Evolutionary conservation across 1,284 basidiomycete species (phyloP).

Genomic region (Irpex lacteus): DNA sequence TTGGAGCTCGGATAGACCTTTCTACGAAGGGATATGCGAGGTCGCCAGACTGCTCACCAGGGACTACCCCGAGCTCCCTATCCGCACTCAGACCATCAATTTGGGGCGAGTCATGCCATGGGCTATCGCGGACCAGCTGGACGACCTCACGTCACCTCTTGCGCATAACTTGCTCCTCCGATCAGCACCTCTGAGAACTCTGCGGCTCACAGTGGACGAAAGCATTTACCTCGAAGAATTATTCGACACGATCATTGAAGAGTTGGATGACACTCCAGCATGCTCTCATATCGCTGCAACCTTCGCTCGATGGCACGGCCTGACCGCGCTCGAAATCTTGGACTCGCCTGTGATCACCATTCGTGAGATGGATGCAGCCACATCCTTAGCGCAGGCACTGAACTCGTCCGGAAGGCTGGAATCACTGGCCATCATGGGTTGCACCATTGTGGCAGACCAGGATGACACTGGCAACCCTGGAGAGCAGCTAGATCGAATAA

Average conservation of each 20-base stretch:
- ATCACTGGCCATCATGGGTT: neutral
- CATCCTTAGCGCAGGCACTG: neutral
- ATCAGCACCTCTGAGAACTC: neutral
- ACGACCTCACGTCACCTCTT: neutral
- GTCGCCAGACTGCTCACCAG: neutral
- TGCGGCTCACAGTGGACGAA: neutral
- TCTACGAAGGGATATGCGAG: neutral
- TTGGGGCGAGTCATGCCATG: neutral
- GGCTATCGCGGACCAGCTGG: neutral
- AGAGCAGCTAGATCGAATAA: neutral
- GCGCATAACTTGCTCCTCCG: neutral
- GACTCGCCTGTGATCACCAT: neutral
- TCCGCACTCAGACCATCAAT: neutral
- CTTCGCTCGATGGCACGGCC: neutral
- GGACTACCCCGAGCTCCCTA: neutral
- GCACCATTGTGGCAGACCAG: neutral
- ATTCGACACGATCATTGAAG: neutral
- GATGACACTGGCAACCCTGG: neutral
- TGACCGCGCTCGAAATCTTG: neutral
- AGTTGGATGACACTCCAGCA: neutral
- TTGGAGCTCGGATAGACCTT: neutral
- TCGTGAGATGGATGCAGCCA: neutral
- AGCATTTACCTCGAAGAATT: neutral
- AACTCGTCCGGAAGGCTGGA: neutral
- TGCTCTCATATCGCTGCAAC: neutral